Evolutionary conservation across 176 grass and related monocot genomes (phyloP), one percentile per base, ranked within the genome.

Genomic region (Guadua angustifolia): DNA sequence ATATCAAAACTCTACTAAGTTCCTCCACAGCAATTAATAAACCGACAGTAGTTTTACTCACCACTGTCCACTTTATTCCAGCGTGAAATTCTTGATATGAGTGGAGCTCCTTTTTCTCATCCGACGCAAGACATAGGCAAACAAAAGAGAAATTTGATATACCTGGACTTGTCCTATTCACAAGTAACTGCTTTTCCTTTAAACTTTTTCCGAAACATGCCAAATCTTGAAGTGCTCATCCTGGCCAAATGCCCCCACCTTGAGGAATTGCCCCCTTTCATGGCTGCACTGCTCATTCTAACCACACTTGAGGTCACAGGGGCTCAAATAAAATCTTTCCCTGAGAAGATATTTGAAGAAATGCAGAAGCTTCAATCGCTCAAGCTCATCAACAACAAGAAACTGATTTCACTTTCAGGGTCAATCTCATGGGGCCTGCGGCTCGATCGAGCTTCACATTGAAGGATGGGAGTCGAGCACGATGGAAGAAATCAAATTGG

Each of bases 351-450:
- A 4, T 64, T 88, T 70, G 16, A 7, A 22, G 32, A n/a, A n/a
- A 87, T 87, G 64, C 2, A 64, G 1, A 33, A 35, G 1, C 53
- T 83, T 6, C 14, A 4, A 51, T 63, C 5, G 0, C 33, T 83
- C 17, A 83, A 88, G 33, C 25, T 83, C 1, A 26, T 78, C 4
- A 36, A 55, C 17, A 83, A 88, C 53, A 72, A 55, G 12, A 2
- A 13, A 0, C 24, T 88, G 4, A 4, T 24, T 1, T 55, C 15
- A 15, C 0, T 45, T 3, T 0, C 9, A 4, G 0, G 6, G 19
- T 7, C 14, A 3, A 36, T 36, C 2, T 36, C 35, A n/a, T n/a
- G n/a, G n/a, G n/a, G n/a, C n/a, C n/a, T n/a, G n/a, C n/a, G n/a
- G n/a, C n/a, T n/a, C n/a, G n/a, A n/a, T n/a, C n/a, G n/a, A n/a